Base-by-base conservation (phyloP, 163 green algal species). In the Coccomyxa subellipsoidea region DNA sequence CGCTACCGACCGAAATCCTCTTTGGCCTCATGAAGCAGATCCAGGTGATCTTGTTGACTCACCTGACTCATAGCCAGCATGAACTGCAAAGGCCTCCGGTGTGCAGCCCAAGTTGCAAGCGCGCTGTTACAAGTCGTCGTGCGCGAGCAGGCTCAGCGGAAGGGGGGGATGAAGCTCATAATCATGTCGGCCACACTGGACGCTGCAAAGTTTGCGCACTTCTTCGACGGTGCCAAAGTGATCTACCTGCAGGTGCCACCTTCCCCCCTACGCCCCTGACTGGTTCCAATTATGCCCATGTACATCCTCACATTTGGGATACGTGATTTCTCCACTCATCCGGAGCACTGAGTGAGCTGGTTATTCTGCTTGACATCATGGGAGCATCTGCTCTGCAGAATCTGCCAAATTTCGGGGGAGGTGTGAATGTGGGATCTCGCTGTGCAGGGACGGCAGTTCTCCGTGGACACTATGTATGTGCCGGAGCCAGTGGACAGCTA, bases 131-230 rank as follows among this genome's bases (percentile, higher is more conserved):
- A n/a, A n/a, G n/a, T 31, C 32, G 32, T 34, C 54, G 36, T 39
- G 35, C 54, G 32, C 4, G 78, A 86, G 80, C 81, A 84, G 82
- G 39, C 23, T 23, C 35, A 34, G 54, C 80, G 83, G 4, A 39
- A 59, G 27, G 69, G 35, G 9, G 82, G 84, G 71, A 90, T 98
- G 66, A 86, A 91, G 40, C 85, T 98, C 27, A 79, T 98, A 7
- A 86, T 98, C 69, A 98, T 98, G 95, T 95, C 88, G 38, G 95
- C 95, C 69, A 98, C 95, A 0, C 89, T 98, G 75, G 93, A 98
- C 81, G 91, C 92, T 10, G 84, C 82, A 12, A 89, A 88, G 25
- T 97, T 97, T 83, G 77, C 88, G 32, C 23, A 80, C 54, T 98
- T 94, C 88, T 96, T 97, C 77, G 69, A 81, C 0, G 92, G 88